Base-by-base conservation (phyloP, 331 rosid genomes). In the Pyracantha coccinea region DNA sequence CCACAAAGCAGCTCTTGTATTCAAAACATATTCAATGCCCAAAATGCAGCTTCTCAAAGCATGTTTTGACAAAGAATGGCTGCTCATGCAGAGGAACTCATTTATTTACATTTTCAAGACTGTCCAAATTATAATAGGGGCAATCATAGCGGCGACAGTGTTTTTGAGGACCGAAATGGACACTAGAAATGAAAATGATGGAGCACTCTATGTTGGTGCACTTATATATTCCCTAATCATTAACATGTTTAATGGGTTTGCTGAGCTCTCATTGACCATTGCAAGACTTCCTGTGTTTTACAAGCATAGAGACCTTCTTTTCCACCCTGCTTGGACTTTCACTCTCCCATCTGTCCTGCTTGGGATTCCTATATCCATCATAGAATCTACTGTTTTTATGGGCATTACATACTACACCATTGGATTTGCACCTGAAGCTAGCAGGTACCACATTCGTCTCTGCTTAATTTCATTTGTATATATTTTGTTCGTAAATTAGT, bases 321-420 rank as follows among this genome's bases (percentile, higher is more conserved):
- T 94, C 67, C 97, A 94, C 76, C 99, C 99, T 65, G 83, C 86
- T 5, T 94, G 99, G 99, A 83, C 99, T 65, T 94, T 71, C 69
- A 94, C 99, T 2, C 81, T 94, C 33, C 96, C 99, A 5, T 86
- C 85, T 60, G 87, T 75, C 41, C 58, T 94, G 8, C 93, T 94
- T 7, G 33, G 82, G 14, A 58, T 94, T 12, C 99, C 99, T n/a
- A 81, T 87, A 12, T 88, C 97, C 10, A 4, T 89, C 0, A 25
- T 90, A 2, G 99, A 91, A 67, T 75, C 97, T 21, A 2, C 64
- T 7, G 79, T 90, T 77, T 94, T 92, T 92, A 57, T 84, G 32
- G 25, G 62, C 44, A 44, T 90, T 9, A 79, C 97, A 3, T 94
- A 94, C 73, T 92, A 90, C 88, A 55, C 96, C 2, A 86, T 90